Base-by-base conservation (phyloP, 2,329 filamentous ascomycete species). In the Penicillium sp. region DNA sequence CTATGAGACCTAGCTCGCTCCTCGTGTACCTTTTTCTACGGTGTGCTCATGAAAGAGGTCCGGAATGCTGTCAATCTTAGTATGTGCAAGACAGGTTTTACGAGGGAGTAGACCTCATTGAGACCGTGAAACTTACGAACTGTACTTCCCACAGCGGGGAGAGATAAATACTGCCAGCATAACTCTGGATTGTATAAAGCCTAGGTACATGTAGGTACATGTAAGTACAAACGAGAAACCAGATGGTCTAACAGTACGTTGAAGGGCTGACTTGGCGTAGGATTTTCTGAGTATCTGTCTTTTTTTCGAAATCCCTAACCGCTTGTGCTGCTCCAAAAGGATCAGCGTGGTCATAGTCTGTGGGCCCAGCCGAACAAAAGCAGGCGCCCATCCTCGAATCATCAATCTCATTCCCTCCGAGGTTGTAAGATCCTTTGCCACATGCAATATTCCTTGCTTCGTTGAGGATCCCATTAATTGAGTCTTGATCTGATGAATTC, bases 301-400 rank as follows among this genome's bases (percentile, higher is more conserved):
- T 42, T 11, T 40, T 31, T 31, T 37, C 44, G 2, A 28, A 40
- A 6, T 16, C 16, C 33, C 40, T 37, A 86, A 72, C 73, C 88
- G 90, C 77, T 92, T 91, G 74, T 96, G 91, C 72, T 90, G 86
- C 73, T 96, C 91, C 68, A 96, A 73, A 73, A 94, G 92, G 67
- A 96, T 71, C 73, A 96, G 92, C 35, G 90, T 96, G 65, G 88
- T 88, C 58, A 96, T 89, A 8, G 90, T 96, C 77, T 96, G 91
- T 35, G 82, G 82, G 1, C 81, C 82, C 6, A 84, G 68, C 25
- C 82, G 74, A 49, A 84, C 81, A 65, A 84, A 84, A 63, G 80
- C 82, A n/a, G 91, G 91, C 44, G 92, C 85, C 90, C 90, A 95
- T 58, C 91, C 91, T 73, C 90, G 89, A 76, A 95, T 95, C 82